Conservation (phyloP, 1,284 basidiomycete genomes). For the Xanthoconium separans region DNA sequence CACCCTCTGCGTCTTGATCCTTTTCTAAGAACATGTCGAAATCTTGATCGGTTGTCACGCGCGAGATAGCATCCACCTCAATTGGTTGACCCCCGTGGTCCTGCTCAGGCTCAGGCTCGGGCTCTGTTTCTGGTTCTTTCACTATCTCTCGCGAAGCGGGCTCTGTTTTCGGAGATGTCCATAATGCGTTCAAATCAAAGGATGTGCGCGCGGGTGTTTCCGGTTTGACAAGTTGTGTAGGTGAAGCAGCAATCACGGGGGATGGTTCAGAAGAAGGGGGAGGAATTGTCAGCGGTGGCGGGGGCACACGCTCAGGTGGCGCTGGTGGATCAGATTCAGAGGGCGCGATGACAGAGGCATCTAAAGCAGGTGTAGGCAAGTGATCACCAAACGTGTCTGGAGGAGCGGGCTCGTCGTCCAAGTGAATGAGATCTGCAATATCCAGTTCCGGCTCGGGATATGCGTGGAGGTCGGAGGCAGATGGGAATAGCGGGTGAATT, state of each 20-base stretch:
- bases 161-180: slow-evolving; percentile 50
- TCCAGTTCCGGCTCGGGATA: slow-evolving; percentile 62
- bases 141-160: slow-evolving; percentile 20
- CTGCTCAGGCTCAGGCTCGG: slow-evolving; percentile 17
- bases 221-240: slow-evolving; percentile 37
- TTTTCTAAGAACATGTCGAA: slow-evolving; percentile 81
- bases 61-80: slow-evolving; percentile 41
- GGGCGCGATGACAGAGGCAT: slow-evolving; percentile 5
- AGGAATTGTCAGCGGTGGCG: slow-evolving; percentile 9
- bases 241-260: slow-evolving; percentile 10
- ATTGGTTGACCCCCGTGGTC: slow-evolving; percentile 38
- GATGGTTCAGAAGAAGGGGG: slow-evolving; percentile 9
- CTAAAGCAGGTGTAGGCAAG: slow-evolving; percentile 13
- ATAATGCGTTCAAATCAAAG: slow-evolving; percentile 71
- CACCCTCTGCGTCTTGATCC: slow-evolving; percentile 39
- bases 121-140: slow-evolving; percentile 20
- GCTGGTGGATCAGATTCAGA: slow-evolving; percentile 8
- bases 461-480: slow-evolving; percentile 41
- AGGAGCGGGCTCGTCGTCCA: slow-evolving; percentile 59
- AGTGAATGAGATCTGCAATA: slow-evolving; percentile 73
- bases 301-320: slow-evolving; percentile 21
- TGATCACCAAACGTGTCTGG: slow-evolving; percentile 24
- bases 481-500: slow-evolving; percentile 41
- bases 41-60: slow-evolving; percentile 66
- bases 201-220: slow-evolving; percentile 45